Conservation (phyloP, 208 protist species). For the Crithidia sp. region DNA sequence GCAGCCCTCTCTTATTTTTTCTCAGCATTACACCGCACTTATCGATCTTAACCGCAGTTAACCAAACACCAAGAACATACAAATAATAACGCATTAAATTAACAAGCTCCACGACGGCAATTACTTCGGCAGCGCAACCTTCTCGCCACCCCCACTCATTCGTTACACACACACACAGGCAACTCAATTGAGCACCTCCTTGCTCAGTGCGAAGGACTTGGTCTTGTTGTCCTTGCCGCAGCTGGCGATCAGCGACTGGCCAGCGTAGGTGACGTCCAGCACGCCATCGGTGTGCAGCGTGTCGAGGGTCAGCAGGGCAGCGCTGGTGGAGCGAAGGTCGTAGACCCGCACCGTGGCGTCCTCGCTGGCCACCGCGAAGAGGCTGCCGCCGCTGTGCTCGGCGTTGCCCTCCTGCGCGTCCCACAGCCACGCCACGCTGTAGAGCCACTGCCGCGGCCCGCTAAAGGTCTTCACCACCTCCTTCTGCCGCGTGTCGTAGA, state of each 20-base stretch:
- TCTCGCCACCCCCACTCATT: too few relatives aligned
- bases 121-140: too few relatives aligned
- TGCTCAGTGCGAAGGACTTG: slow-evolving; percentile 57
- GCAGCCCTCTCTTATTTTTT: too few relatives aligned
- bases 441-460: slow-evolving; percentile 88
- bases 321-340: slow-evolving; percentile 69
- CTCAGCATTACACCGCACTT: too few relatives aligned
- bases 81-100: too few relatives aligned
- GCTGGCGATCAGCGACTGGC: slow-evolving; percentile 61
- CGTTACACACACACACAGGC: not conserved
- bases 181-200: slow-evolving; percentile 27
- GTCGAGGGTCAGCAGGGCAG: slow-evolving; percentile 71
- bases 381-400: slow-evolving; percentile 27
- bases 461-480: slow-evolving; percentile 66
- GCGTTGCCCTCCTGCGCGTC: slow-evolving; percentile 48
- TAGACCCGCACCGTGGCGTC: slow-evolving; percentile 78
- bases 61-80: too few relatives aligned
- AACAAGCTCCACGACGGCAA: too few relatives aligned
- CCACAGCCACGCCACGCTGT: slow-evolving; percentile 75
- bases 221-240: slow-evolving; percentile 88
- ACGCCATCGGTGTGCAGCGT: slow-evolving; percentile 83
- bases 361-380: slow-evolving; percentile 75
- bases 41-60: too few relatives aligned
- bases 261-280: slow-evolving; percentile 78
- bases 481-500: slow-evolving; percentile 79